These are phyloP conservation scores for Globisporangium parvum DNA, from an alignment of 352 stramenopile species.

Conservation along the genomic window DNA sequence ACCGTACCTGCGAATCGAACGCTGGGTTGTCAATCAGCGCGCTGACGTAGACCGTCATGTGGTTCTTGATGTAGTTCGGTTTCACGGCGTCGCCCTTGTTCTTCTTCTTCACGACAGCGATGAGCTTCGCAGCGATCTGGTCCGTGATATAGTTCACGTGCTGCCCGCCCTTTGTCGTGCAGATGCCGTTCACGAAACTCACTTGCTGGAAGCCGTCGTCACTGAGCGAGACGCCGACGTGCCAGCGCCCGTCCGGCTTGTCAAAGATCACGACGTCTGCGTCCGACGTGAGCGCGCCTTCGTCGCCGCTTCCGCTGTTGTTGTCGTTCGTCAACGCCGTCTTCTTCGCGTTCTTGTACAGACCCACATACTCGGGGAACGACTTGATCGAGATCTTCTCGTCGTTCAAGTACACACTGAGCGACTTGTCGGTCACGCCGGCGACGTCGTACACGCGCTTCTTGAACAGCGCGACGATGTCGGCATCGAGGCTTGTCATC, in stretches of 20 bases:
- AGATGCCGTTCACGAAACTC: conserved; percentile 98
- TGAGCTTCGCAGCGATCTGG: conserved; percentile 86
- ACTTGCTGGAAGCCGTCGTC: conserved; percentile 93
- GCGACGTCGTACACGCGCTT: conserved; percentile 97
- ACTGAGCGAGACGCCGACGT: conserved; percentile 90
- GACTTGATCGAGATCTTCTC: conserved; percentile 89
- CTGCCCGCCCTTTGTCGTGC: conserved; percentile 93
- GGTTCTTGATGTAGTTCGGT: conserved; percentile 92
- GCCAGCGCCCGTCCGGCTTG: conserved; percentile 92
- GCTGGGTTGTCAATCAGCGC: conserved; percentile 96
- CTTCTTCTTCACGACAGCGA: conserved; percentile 91
- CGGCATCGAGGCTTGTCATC: conserved; percentile 86
- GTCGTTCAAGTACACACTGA: conserved; percentile 94
- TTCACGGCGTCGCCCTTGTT: conserved; percentile 93
- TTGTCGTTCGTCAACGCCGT: not conserved
- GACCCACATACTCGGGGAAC: conserved; percentile 92
- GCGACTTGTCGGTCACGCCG: conserved; percentile 89
- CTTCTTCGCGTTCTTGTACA: conserved; percentile 75
- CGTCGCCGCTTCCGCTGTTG: conserved; percentile 12
- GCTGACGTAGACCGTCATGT: conserved; percentile 96
- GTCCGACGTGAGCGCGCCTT: conserved; percentile 10
- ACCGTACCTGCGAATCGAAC: conserved; percentile 92
- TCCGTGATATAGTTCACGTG: conserved; percentile 94
- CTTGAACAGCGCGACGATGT: conserved; percentile 95
- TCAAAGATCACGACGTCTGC: conserved; percentile 83